A percentile compares a stretch with the other conserved stretches of the same genome.
phyloP scores from a whole-genome alignment of 1,284 basidiomycete species.

The Coniferiporia weirii region DNA sequence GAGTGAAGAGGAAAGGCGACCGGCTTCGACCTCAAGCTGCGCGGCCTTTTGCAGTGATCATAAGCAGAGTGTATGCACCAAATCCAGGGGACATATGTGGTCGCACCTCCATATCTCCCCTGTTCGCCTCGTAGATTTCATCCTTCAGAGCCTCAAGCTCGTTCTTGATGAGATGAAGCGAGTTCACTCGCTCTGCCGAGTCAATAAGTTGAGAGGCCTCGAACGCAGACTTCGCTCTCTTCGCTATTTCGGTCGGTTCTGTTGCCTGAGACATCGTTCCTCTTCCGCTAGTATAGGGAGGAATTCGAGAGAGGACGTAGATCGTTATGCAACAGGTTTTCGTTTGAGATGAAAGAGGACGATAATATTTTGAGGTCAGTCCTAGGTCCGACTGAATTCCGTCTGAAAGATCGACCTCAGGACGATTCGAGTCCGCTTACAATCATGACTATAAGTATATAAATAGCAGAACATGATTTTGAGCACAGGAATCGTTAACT shows the following conservation, averaged over 20 bases:
- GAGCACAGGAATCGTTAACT: not conserved
- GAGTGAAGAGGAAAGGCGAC: slow-evolving; percentile 78
- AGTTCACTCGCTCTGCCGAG: slow-evolving; percentile 60
- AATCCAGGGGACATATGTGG: not conserved
- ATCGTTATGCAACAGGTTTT: not conserved
- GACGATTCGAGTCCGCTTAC: no score
- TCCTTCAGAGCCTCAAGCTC: slow-evolving; percentile 61
- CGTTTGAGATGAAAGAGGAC: not conserved
- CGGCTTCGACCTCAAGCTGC: slow-evolving; percentile 69
- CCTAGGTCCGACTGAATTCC: not conserved
- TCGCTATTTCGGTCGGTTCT: slow-evolving; percentile 47
- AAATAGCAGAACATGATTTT: no score
- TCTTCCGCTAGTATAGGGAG: not conserved
- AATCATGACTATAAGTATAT: no score
- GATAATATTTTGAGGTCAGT: not conserved
- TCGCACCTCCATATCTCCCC: slow-evolving; percentile 69
- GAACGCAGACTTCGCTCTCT: slow-evolving; percentile 76
- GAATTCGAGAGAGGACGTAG: not conserved
- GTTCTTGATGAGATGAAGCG: slow-evolving; percentile 64
- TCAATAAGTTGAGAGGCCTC: slow-evolving; percentile 79
- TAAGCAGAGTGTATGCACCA: not conserved
- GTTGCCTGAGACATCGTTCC: slow-evolving; percentile 1
- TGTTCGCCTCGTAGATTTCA: slow-evolving; percentile 76
- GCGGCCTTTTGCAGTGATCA: slow-evolving; percentile 53
- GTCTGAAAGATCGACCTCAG: not conserved